Conservation (phyloP, 192 early-diverging fungal species). For the Lunasporangiospora selenospora region DNA sequence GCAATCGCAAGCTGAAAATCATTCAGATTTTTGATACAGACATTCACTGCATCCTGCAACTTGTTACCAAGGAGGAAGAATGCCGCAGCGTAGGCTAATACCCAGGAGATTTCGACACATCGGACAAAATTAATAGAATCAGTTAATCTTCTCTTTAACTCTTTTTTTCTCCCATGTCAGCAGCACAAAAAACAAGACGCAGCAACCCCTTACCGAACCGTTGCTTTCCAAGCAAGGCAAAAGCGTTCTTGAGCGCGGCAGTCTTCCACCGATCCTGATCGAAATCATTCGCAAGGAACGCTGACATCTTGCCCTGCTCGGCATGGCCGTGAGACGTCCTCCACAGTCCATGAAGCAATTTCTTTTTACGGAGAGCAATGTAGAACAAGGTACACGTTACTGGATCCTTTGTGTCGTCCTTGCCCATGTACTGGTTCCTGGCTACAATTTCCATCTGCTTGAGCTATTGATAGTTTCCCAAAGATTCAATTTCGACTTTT, state of each 20-base stretch:
- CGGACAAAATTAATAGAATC: background rate
- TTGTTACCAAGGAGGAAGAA: constrained; percentile 94
- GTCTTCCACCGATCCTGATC: constrained; percentile 87
- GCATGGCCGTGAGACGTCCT: constrained; percentile 80
- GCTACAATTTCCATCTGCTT: constrained; percentile 87
- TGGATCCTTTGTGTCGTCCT: constrained; percentile 85
- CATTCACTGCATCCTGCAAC: constrained; percentile 89
- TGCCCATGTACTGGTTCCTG: constrained; percentile 80
- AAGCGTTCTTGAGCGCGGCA: constrained; percentile 98
- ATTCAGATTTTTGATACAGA: constrained; percentile 90
- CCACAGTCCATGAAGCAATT: constrained; percentile 91
- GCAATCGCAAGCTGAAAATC: constrained; percentile 94
- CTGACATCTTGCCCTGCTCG: constrained; percentile 88
- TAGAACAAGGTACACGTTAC: constrained; percentile 89
- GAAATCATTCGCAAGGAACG: constrained; percentile 95
- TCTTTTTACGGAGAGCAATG: constrained; percentile 89
- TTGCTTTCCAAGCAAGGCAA: constrained; percentile 94
- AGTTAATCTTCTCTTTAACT: background rate
- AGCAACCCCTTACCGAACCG: constrained; percentile 70
- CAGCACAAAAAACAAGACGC: background rate
- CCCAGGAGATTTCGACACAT: background rate
- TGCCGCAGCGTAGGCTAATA: constrained; percentile 86
- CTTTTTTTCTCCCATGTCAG: background rate
- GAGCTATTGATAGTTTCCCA: constrained; percentile 31
- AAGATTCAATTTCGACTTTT: no score